Base-by-base conservation (phyloP, 1,139 yeast genomes). In the Geotrichum europaeum region DNA sequence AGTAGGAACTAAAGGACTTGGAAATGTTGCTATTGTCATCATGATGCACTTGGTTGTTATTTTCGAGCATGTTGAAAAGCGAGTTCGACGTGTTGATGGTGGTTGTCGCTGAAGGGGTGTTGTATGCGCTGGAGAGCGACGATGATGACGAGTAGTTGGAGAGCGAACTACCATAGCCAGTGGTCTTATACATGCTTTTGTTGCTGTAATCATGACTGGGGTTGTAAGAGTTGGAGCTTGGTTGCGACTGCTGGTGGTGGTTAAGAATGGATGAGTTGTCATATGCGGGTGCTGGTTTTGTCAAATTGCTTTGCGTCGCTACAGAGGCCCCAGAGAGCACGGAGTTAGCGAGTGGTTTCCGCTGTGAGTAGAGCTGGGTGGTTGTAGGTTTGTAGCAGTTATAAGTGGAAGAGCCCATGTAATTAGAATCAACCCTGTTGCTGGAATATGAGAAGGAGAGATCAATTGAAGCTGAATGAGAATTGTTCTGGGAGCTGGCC, bases 351-450 rank as follows among this genome's bases (percentile, higher is more conserved):
- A 49, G n/a, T 53, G 15, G 24, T 22, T 34, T 32, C 18, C 57
- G 57, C 24, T 32, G 45, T 18, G 53, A 58, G 28, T 30, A 53
- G 20, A 47, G 22, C 51, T n/a, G 49, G 15, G 55, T 47, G 1
- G 51, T 36, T 3, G 57, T 49, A 18, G 57, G 57, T 28, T 30
- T 49, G 52, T 58, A 58, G 43, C 60, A 58, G 53, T 54, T 54
- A 47, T 53, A 50, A 6, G 57, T 7, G 15, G 13, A 10, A 45
- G 49, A 45, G 24, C 15, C 9, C 20, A 22, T 15, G 36, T 20
- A 43, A 20, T n/a, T 53, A n/a, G 15, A 4, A 4, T 53, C 47
- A n/a, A 34, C 40, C 2, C 56, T 32, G 12, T 32, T 32, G 36
- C 36, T 32, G 36, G 36, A 32, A 13, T 32, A 32, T 9, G 36